A percentile compares a stretch with the other conserved stretches of the same genome.
Evolutionary conservation across 192 early-diverging fungal genomes (phyloP).

Genomic region (Entomortierella beljakovae): DNA sequence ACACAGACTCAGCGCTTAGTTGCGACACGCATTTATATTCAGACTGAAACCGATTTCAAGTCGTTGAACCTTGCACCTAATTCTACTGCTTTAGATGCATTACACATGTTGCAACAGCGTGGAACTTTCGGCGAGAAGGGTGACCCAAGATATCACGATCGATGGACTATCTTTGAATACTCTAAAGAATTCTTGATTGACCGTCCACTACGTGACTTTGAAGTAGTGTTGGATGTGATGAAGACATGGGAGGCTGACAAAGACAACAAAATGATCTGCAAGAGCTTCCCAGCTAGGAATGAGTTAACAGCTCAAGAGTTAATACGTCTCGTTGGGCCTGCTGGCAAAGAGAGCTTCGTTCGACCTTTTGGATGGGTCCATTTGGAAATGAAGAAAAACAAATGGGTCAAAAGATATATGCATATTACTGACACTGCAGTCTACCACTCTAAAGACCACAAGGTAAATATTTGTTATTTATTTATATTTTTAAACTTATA

Average conservation of each 20-base stretch:
- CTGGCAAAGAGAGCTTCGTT: conserved; percentile 40
- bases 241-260: conserved; percentile 85
- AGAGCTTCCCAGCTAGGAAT: conserved; percentile 73
- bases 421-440: conserved; percentile 72
- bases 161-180: conserved; percentile 94
- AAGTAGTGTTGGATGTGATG: conserved; percentile 84
- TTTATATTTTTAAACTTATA: too few relatives aligned
- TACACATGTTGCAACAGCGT: conserved; percentile 75
- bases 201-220: conserved; percentile 92
- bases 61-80: conserved; percentile 81
- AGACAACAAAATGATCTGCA: conserved; percentile 82
- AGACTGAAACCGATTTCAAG: conserved; percentile 80
- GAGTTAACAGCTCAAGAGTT: conserved; percentile 71
- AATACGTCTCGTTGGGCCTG: conserved; percentile 42
- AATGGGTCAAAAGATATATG: conserved; percentile 87
- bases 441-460: conserved; percentile 74
- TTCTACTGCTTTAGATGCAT: conserved; percentile 77
- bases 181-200: conserved; percentile 82
- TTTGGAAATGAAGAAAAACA: conserved; percentile 82
- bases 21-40: conserved; percentile 90
- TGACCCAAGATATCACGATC: conserved; percentile 63
- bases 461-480: conserved; percentile 54
- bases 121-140: conserved; percentile 55
- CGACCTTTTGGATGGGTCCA: conserved; percentile 72
- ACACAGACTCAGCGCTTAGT: conserved; percentile 55